Percentiles rank a stretch among this genome's conserved stretches.
Conservation (phyloP, 495 filamentous ascomycete species). For the Aspergillus avenaceus region DNA sequence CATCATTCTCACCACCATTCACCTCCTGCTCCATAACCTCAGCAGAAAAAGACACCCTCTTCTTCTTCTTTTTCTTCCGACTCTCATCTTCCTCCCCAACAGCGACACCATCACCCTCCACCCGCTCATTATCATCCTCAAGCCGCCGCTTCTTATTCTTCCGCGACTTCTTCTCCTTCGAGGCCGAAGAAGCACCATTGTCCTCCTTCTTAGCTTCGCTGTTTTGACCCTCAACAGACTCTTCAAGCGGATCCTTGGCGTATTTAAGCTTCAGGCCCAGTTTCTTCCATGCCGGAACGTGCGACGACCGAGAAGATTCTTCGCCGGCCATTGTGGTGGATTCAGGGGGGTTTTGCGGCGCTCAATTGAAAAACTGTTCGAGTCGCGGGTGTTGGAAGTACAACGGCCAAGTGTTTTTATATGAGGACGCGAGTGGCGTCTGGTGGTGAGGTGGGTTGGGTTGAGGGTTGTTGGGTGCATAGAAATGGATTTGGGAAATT, state of each 20-base stretch:
- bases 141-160: conserved; percentile 11
- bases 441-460: background rate
- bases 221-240: conserved; percentile 20
- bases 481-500: conserved; percentile 10
- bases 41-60: conserved; percentile 75
- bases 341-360: background rate
- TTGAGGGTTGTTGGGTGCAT: background rate
- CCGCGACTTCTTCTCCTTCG: conserved; percentile 22
- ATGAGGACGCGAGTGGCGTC: background rate
- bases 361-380: background rate
- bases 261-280: conserved; percentile 72
- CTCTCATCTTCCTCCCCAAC: conserved; percentile 17
- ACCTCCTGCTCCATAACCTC: conserved; percentile 56
- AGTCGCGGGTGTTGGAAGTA: conserved; percentile 1
- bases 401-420: too few relatives aligned
- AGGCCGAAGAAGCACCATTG: background rate
- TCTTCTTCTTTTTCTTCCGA: conserved; percentile 52
- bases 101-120: background rate
- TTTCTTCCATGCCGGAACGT: conserved; percentile 73
- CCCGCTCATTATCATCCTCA: conserved; percentile 4
- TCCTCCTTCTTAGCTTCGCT: conserved; percentile 18
- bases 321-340: conserved; percentile 16
- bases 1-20: conserved; percentile 42
- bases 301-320: conserved; percentile 26
- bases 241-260: conserved; percentile 42